Percentiles rank a stretch among this genome's conserved stretches.
phyloP scores from a whole-genome alignment of 805 yeast species.

The Yarrowia deformans region DNA sequence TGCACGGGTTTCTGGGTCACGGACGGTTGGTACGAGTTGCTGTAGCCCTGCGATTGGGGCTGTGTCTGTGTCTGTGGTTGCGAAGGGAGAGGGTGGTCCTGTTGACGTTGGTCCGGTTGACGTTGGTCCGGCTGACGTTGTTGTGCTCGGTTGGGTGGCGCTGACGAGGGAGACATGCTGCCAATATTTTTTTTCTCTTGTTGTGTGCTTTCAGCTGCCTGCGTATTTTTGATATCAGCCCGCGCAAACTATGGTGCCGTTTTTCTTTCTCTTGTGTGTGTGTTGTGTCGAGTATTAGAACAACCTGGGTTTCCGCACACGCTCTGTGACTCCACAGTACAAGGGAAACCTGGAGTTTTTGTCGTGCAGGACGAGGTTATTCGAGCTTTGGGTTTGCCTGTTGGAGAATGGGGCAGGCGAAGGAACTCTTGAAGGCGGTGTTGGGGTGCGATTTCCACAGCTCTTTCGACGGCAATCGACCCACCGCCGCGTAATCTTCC shows the following conservation, averaged over 20 bases:
- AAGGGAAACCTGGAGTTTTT: conserved; percentile 35
- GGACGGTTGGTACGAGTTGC: not conserved
- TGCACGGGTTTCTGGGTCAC: conserved; percentile 22
- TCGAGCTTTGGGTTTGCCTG: not conserved
- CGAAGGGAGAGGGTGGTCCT: too few relatives aligned
- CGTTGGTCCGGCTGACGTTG: too few relatives aligned
- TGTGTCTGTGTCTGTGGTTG: not conserved
- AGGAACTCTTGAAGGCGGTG: not conserved
- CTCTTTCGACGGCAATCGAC: too few relatives aligned
- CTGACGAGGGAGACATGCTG: conserved; percentile 6
- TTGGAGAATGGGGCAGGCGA: not conserved
- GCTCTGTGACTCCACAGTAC: conserved; percentile 17
- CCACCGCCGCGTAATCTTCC: too few relatives aligned
- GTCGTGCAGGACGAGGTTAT: conserved; percentile 1
- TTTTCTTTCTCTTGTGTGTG: not conserved
- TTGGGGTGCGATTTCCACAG: too few relatives aligned
- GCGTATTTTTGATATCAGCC: not conserved
- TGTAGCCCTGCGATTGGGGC: not conserved
- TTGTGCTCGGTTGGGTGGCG: not conserved
- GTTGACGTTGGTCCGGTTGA: too few relatives aligned
- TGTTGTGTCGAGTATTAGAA: too few relatives aligned
- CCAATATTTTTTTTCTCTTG: not conserved
- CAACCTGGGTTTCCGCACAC: not conserved
- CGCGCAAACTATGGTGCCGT: conserved; percentile 7
- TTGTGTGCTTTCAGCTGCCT: too few relatives aligned